Evolutionary conservation across 2,329 filamentous ascomycete species (phyloP).

Genomic region (Diaporthe longicolla): DNA sequence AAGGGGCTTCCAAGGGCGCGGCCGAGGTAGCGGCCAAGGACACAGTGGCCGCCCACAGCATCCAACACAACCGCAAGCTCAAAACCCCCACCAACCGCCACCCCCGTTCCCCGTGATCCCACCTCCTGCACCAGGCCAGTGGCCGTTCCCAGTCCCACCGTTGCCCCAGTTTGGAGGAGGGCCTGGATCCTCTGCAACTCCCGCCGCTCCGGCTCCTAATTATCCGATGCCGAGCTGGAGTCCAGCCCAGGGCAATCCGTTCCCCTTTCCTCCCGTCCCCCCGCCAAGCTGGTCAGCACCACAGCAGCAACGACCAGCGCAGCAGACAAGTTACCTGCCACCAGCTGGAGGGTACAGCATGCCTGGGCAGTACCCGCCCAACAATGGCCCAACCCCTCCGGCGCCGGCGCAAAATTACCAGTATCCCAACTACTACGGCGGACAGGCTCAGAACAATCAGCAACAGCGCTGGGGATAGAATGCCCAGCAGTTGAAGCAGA

Average conservation of each 20-base stretch:
- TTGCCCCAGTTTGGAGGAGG: constrained; percentile 40
- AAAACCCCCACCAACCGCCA: constrained; percentile 46
- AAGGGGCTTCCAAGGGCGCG: constrained; percentile 56
- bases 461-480: constrained; percentile 42
- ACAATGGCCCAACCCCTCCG: constrained; percentile 34
- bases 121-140: constrained; percentile 43
- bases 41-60: constrained; percentile 49
- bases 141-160: constrained; percentile 43
- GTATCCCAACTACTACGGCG: constrained; percentile 42
- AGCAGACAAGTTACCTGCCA: constrained; percentile 40
- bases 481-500: constrained; percentile 21
- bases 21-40: constrained; percentile 55
- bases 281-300: constrained; percentile 38
- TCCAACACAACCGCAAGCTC: constrained; percentile 38
- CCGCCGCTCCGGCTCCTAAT: constrained; percentile 40
- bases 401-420: constrained; percentile 39
- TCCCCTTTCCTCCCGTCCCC: constrained; percentile 40
- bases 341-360: constrained; percentile 40
- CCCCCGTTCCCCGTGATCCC: constrained; percentile 45
- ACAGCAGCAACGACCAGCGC: constrained; percentile 33
- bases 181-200: constrained; percentile 33
- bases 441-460: constrained; percentile 40
- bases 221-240: constrained; percentile 41
- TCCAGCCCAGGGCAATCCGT: constrained; percentile 37
- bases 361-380: constrained; percentile 39